Percentiles rank a stretch among this genome's conserved stretches.
phyloP scores from a whole-genome alignment of 208 protist genomes.

The Acanthamoeba culbertsoni region DNA sequence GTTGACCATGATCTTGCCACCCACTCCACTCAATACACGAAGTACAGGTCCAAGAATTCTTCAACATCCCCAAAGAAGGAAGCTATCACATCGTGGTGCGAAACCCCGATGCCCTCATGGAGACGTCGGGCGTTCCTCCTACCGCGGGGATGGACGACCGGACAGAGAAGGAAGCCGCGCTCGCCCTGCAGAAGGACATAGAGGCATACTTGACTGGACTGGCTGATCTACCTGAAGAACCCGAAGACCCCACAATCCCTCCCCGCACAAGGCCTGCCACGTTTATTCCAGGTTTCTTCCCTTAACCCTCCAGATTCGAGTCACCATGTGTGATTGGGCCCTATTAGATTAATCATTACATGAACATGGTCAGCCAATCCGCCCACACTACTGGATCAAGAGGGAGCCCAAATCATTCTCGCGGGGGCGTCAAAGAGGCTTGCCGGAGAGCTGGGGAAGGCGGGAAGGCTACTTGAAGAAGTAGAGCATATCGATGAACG shows the following conservation, averaged over 20 bases:
- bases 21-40: background rate
- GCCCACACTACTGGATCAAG: background rate
- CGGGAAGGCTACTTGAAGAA: background rate
- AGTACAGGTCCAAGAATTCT: background rate
- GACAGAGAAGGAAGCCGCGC: background rate
- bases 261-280: background rate
- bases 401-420: background rate
- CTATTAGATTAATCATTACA: no score
- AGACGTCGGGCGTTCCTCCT: background rate
- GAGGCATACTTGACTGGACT: background rate
- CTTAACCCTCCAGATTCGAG: no score
- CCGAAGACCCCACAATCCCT: background rate
- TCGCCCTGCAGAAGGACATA: background rate
- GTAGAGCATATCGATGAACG: background rate
- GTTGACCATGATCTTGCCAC: no score
- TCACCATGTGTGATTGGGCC: no score
- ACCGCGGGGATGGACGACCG: background rate
- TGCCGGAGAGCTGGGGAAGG: background rate
- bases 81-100: slow-evolving; percentile 5
- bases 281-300: background rate
- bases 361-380: no score
- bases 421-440: background rate
- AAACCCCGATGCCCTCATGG: background rate
- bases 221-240: background rate
- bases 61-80: background rate